Percentiles rank a stretch among this genome's conserved stretches.
These are phyloP conservation scores for Zostera marina DNA, from an alignment of 116 monocot species.

Conservation along the genomic window DNA sequence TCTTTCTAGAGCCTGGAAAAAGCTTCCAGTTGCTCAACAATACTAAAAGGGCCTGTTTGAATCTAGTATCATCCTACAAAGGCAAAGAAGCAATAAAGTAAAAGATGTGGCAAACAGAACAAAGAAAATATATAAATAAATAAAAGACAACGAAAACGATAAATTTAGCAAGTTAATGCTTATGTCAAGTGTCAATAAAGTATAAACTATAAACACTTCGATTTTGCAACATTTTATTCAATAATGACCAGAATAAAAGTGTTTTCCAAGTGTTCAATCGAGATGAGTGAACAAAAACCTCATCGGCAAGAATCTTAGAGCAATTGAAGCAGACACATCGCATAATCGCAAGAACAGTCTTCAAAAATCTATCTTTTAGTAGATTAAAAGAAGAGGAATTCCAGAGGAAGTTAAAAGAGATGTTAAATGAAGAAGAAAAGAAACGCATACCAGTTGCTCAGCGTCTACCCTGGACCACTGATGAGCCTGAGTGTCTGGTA, in stretches of 20 bases:
- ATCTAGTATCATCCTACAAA: slow-evolving; percentile 64
- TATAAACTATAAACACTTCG: not conserved
- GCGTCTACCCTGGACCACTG: no score
- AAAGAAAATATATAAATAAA: not conserved
- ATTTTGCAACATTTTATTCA: not conserved
- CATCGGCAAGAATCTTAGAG: slow-evolving; percentile 85
- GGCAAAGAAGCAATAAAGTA: not conserved
- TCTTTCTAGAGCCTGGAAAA: no score
- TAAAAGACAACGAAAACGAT: not conserved
- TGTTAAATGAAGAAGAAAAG: no score
- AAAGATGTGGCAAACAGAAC: not conserved
- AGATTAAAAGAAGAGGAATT: no score
- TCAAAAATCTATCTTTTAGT: no score
- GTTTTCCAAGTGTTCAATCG: no score
- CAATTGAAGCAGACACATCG: slow-evolving; percentile 98
- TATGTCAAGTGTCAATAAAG: not conserved
- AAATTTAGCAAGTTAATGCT: not conserved
- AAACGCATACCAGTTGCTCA: no score
- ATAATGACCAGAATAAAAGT: not conserved
- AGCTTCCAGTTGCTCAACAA: no score
- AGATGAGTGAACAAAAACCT: slow-evolving; percentile 30
- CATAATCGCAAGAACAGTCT: slow-evolving; percentile 91
- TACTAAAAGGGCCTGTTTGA: slow-evolving; percentile 86
- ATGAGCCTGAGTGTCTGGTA: no score
- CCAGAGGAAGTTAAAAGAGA: no score